A percentile compares a stretch with the other conserved stretches of the same genome.
These are phyloP conservation scores for Erythrobasidium yunnanense DNA, from an alignment of 768 basidiomycete species.

Conservation along the genomic window DNA sequence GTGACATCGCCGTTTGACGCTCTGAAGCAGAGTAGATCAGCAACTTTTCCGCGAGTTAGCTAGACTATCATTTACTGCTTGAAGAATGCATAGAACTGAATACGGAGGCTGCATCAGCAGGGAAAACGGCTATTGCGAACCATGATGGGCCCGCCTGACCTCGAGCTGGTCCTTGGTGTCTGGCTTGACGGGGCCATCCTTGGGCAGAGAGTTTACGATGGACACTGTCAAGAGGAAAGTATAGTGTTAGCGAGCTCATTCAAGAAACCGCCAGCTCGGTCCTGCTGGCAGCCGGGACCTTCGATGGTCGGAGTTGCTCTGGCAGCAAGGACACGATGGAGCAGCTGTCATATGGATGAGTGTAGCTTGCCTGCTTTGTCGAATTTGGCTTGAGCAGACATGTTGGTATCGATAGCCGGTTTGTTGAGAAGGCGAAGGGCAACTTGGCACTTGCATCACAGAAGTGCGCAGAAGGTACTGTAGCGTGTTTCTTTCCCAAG, in stretches of 20 bases:
- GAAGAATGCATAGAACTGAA: conserved; percentile 85
- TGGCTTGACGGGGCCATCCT: conserved; percentile 71
- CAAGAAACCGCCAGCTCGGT: too few relatives aligned
- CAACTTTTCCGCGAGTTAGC: too few relatives aligned
- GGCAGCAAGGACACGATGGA: too few relatives aligned
- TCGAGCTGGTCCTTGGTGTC: conserved; percentile 61
- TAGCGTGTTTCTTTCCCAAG: too few relatives aligned
- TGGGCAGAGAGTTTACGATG: conserved; percentile 45
- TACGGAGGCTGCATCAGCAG: neutral
- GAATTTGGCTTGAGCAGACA: conserved; percentile 6
- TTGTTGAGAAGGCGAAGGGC: too few relatives aligned
- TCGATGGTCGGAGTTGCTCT: too few relatives aligned
- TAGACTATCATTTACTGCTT: conserved; percentile 55
- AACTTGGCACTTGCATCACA: too few relatives aligned
- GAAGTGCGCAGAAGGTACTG: too few relatives aligned
- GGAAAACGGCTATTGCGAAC: neutral
- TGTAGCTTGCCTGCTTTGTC: neutral
- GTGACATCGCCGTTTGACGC: conserved; percentile 65
- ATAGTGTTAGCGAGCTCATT: too few relatives aligned
- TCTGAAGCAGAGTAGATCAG: conserved; percentile 38
- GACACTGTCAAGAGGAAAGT: conserved; percentile 61
- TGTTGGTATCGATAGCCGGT: too few relatives aligned
- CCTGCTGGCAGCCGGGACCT: too few relatives aligned
- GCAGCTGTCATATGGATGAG: too few relatives aligned
- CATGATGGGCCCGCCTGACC: conserved; percentile 47